A percentile compares a stretch with the other conserved stretches of the same genome.
These are phyloP conservation scores for Calvatia gigantea DNA, from an alignment of 768 basidiomycete genomes.

Conservation along the genomic window DNA sequence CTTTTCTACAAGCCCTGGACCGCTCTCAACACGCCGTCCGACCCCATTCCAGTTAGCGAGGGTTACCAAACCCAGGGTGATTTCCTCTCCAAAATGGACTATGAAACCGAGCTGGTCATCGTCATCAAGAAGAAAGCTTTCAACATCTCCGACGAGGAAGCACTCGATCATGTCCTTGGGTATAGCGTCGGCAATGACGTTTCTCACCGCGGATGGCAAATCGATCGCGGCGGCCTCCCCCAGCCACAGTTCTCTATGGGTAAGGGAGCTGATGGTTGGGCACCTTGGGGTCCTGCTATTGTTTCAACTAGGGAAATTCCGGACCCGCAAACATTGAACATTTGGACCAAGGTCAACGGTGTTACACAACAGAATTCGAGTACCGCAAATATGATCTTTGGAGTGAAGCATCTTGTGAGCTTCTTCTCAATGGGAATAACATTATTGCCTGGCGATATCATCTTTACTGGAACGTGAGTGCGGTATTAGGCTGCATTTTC, in stretches of 20 bases:
- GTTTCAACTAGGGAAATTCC: slow-evolving; percentile 33
- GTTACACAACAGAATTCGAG: slow-evolving; percentile 35
- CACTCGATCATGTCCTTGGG: slow-evolving; percentile 39
- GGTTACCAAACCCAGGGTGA: slow-evolving; percentile 38
- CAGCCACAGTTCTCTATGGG: slow-evolving; percentile 42
- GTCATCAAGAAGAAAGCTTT: slow-evolving; percentile 38
- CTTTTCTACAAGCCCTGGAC: slow-evolving; percentile 35
- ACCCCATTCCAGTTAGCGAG: slow-evolving; percentile 31
- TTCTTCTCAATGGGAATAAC: slow-evolving; percentile 45
- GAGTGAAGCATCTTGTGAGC: slow-evolving; percentile 34
- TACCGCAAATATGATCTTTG: slow-evolving; percentile 40
- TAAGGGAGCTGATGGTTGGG: slow-evolving; percentile 41
- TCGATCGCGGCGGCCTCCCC: slow-evolving; percentile 37
- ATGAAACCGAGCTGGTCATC: slow-evolving; percentile 40
- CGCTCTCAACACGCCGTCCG: slow-evolving; percentile 31
- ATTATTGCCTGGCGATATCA: slow-evolving; percentile 37
- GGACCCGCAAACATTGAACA: slow-evolving; percentile 34
- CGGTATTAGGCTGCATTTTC: not conserved
- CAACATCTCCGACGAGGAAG: slow-evolving; percentile 39
- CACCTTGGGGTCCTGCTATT: slow-evolving; percentile 37
- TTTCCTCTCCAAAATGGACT: slow-evolving; percentile 39
- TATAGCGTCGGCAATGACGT: slow-evolving; percentile 39
- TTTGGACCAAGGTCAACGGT: slow-evolving; percentile 40
- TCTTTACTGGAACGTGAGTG: slow-evolving; percentile 40
- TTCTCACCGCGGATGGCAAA: slow-evolving; percentile 42